Evolutionary conservation across 2,329 filamentous ascomycete genomes (phyloP).

Genomic region (Didymosphaeria variabile): DNA sequence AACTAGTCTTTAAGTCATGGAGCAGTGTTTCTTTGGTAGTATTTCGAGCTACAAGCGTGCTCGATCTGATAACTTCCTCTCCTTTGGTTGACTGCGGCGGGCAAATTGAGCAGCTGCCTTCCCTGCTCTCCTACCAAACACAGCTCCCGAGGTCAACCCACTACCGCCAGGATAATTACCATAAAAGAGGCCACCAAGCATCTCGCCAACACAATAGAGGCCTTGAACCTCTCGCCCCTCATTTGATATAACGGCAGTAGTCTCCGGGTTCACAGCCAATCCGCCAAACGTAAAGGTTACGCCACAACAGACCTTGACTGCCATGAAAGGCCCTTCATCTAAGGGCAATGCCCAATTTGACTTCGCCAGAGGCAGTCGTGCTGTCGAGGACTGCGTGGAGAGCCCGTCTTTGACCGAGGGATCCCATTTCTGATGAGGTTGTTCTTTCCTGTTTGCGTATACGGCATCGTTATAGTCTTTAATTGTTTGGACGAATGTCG

Average conservation of each 20-base stretch:
- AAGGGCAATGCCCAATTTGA: slow-evolving; percentile 73
- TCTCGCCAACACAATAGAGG: slow-evolving; percentile 70
- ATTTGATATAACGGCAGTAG: slow-evolving; percentile 61
- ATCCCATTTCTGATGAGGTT: slow-evolving; percentile 61
- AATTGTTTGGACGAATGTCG: slow-evolving; percentile 62
- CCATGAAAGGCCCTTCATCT: slow-evolving; percentile 66
- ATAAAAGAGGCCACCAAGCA: slow-evolving; percentile 62
- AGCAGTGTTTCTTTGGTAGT: too few species aligned
- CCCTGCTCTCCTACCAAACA: slow-evolving; percentile 60
- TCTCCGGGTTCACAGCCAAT: slow-evolving; percentile 64
- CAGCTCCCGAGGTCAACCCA: slow-evolving; percentile 66
- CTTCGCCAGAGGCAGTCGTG: slow-evolving; percentile 62
- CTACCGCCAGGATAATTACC: slow-evolving; percentile 70
- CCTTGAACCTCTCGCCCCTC: slow-evolving; percentile 59
- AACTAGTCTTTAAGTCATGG: too few species aligned
- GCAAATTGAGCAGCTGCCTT: slow-evolving; percentile 28
- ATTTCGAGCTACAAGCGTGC: background rate
- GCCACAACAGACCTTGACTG: slow-evolving; percentile 71
- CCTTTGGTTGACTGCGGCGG: background rate
- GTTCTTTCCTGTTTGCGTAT: slow-evolving; percentile 55
- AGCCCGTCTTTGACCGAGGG: slow-evolving; percentile 69
- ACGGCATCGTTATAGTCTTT: slow-evolving; percentile 68
- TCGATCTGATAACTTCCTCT: background rate
- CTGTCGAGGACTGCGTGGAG: slow-evolving; percentile 64
- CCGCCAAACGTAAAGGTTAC: slow-evolving; percentile 76